Conservation (phyloP, 2,329 filamentous ascomycete genomes). For the Epichloe bromicola region DNA sequence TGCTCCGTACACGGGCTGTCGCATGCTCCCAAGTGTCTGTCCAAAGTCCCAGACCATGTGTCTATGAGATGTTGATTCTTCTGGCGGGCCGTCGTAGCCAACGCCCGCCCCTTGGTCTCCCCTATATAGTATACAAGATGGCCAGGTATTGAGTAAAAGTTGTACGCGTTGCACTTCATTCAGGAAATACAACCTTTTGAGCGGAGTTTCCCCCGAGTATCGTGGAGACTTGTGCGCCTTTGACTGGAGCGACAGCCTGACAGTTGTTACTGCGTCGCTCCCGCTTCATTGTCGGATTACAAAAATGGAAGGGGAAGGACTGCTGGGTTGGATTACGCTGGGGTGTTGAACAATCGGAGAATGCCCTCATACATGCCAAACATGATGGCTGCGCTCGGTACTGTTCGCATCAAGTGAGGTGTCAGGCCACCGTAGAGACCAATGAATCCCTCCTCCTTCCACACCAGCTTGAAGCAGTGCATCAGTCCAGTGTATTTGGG, state of each 20-base stretch:
- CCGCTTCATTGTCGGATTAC: neutral
- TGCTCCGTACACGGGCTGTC: too few species aligned
- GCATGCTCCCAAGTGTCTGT: too few species aligned
- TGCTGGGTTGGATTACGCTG: constrained; percentile 13
- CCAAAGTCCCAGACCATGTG: too few species aligned
- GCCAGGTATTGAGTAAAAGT: neutral
- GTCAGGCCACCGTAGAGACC: constrained; percentile 84
- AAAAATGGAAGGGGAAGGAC: neutral
- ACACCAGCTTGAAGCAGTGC: constrained; percentile 80
- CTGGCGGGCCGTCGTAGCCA: neutral
- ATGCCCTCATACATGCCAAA: constrained; percentile 73
- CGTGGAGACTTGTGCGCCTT: neutral
- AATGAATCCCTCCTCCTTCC: constrained; percentile 75
- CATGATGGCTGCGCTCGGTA: constrained; percentile 90
- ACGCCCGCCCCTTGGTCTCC: neutral
- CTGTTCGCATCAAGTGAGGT: constrained; percentile 79
- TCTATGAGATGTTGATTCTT: too few species aligned
- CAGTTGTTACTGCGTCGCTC: neutral
- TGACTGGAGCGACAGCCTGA: too few species aligned
- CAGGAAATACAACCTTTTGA: neutral
- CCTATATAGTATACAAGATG: neutral
- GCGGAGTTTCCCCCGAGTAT: neutral
- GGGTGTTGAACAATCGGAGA: constrained; percentile 32
- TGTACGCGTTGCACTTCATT: neutral
- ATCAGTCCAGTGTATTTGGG: constrained; percentile 80